Percentiles rank a stretch among this genome's conserved stretches.
phyloP scores from a whole-genome alignment of 2,329 filamentous ascomycete species.

The Rhynchosporium secalis region DNA sequence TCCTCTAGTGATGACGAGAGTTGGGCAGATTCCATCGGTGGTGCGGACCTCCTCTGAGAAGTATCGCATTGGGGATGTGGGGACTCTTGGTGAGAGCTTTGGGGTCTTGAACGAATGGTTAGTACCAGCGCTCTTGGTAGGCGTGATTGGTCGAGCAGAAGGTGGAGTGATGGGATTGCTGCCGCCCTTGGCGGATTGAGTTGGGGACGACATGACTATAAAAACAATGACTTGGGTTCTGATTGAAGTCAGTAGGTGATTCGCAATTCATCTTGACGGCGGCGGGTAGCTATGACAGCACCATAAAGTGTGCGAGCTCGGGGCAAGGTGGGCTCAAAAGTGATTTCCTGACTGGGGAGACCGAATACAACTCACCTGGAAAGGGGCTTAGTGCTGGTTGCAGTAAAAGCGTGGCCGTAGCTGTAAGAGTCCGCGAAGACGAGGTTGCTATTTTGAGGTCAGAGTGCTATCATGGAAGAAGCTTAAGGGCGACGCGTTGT shows the following conservation, averaged over 20 bases:
- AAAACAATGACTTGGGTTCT: background rate
- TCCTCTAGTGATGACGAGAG: background rate
- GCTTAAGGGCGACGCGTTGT: background rate
- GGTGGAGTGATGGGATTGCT: background rate
- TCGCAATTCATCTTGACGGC: background rate
- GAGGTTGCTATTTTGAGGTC: background rate
- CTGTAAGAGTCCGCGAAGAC: background rate
- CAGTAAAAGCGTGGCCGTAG: background rate
- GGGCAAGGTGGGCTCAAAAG: background rate
- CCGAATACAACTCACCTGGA: background rate
- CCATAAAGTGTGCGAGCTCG: background rate
- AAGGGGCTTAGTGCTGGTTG: background rate
- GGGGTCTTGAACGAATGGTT: background rate
- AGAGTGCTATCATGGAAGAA: background rate
- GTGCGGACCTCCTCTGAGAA: background rate
- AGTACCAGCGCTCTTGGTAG: background rate
- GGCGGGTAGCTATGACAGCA: background rate
- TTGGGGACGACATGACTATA: slow-evolving; percentile 2
- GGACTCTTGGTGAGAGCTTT: background rate
- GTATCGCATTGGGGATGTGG: background rate
- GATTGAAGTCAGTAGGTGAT: background rate
- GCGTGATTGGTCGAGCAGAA: background rate
- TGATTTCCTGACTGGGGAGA: background rate
- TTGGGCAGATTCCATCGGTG: background rate
- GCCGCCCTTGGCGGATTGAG: background rate